These are phyloP conservation scores for Lichtheimia hyalospora DNA, from an alignment of 371 early-diverging fungal species.

Conservation along the genomic window DNA sequence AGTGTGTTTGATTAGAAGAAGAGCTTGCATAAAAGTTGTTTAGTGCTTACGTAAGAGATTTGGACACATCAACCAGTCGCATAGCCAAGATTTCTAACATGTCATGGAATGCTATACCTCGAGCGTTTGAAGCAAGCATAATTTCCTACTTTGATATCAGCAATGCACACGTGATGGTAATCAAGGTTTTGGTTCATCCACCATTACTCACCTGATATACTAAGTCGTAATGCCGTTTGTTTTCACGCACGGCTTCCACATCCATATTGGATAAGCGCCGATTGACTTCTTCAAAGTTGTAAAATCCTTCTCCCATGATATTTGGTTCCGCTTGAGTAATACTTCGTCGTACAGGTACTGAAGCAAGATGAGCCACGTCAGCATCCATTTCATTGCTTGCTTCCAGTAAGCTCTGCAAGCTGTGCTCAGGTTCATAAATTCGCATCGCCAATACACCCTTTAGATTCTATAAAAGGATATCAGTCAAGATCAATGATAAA, in stretches of 20 bases:
- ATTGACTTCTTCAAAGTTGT: slow-evolving; percentile 29
- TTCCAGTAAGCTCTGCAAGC: slow-evolving; percentile 29
- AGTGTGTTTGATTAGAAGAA: background rate
- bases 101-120: slow-evolving; percentile 47
- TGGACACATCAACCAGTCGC: slow-evolving; percentile 45
- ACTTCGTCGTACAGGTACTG: slow-evolving; percentile 12
- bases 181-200: slow-evolving; percentile 5
- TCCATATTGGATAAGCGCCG: slow-evolving; percentile 38
- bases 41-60: slow-evolving; percentile 43
- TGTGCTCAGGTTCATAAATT: slow-evolving; percentile 41
- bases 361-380: slow-evolving; percentile 18
- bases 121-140: slow-evolving; percentile 15
- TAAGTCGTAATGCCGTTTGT: slow-evolving; percentile 33
- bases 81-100: slow-evolving; percentile 47
- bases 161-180: background rate
- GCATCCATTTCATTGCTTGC: slow-evolving; percentile 24
- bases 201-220: slow-evolving; percentile 46
- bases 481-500: background rate
- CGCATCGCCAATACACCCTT: slow-evolving; percentile 46
- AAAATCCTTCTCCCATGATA: slow-evolving; percentile 24
- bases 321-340: background rate
- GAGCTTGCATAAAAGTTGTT: too few species aligned
- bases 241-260: slow-evolving; percentile 22
- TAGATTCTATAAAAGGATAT: slow-evolving; percentile 16
- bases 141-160: slow-evolving; percentile 20